These are phyloP conservation scores for Penicillium desertorum DNA, from an alignment of 495 filamentous ascomycete species.

Conservation along the genomic window DNA sequence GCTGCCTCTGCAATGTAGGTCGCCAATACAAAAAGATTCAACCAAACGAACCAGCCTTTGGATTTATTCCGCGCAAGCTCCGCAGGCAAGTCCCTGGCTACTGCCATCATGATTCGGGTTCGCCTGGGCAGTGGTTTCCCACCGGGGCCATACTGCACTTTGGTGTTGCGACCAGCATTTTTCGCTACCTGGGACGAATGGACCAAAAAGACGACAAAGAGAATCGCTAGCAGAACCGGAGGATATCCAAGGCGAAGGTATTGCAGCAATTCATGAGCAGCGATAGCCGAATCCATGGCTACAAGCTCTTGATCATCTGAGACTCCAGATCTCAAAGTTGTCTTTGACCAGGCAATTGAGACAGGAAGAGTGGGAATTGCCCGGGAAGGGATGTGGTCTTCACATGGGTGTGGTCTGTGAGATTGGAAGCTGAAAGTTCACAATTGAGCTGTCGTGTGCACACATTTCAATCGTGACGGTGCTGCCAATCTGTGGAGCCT, in stretches of 20 bases:
- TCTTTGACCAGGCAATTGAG: neutral
- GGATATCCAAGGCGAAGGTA: neutral
- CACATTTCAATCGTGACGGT: neutral
- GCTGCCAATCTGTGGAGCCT: neutral
- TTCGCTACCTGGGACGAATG: neutral
- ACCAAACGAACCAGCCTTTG: constrained; percentile 66
- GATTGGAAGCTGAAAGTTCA: neutral
- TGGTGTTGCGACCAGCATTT: neutral
- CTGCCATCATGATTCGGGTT: neutral
- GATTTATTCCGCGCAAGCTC: neutral
- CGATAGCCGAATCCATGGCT: constrained; percentile 1
- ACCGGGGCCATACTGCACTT: neutral
- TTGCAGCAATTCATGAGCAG: neutral
- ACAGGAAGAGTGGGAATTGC: neutral
- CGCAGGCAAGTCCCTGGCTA: neutral
- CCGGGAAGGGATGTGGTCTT: neutral
- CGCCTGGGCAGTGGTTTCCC: constrained; percentile 16
- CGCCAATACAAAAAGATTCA: constrained; percentile 61
- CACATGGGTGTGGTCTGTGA: neutral
- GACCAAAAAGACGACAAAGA: neutral
- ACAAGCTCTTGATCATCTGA: neutral
- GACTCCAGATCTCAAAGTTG: neutral
- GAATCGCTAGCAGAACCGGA: neutral
- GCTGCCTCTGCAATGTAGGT: constrained; percentile 70
- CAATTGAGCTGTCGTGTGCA: neutral